phyloP scores from a whole-genome alignment of 2,329 filamentous ascomycete species.

The Alternaria sp. region DNA sequence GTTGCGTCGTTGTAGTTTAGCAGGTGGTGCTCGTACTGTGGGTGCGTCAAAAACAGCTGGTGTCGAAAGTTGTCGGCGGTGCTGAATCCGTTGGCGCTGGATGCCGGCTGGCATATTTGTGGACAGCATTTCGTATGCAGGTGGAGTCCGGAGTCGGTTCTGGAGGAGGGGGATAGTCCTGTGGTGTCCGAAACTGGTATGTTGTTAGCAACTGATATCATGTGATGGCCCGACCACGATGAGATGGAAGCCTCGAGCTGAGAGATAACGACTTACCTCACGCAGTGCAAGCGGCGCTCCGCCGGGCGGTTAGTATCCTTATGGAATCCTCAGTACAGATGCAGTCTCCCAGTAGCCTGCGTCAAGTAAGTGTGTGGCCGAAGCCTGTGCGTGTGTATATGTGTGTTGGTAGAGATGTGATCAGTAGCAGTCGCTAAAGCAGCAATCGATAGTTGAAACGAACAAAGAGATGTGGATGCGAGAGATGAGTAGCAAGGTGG shows the following conservation, averaged over 20 bases:
- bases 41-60: slow-evolving; percentile 77
- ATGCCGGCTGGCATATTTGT: slow-evolving; percentile 71
- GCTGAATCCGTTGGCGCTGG: slow-evolving; percentile 75
- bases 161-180: slow-evolving; percentile 45
- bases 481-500: slow-evolving; percentile 29
- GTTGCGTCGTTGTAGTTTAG: slow-evolving; percentile 64
- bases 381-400: slow-evolving; percentile 33
- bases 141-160: slow-evolving; percentile 68
- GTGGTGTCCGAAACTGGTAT: slow-evolving; percentile 48
- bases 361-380: slow-evolving; percentile 46
- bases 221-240: not conserved
- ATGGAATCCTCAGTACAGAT: slow-evolving; percentile 53
- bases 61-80: slow-evolving; percentile 88
- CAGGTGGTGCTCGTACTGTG: slow-evolving; percentile 71
- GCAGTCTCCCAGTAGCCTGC: slow-evolving; percentile 48
- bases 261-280: slow-evolving; percentile 64
- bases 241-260: not conserved
- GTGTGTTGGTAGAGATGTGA: slow-evolving; percentile 9
- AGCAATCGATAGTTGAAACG: slow-evolving; percentile 24
- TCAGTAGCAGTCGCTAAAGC: slow-evolving; percentile 14
- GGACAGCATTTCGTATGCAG: slow-evolving; percentile 80
- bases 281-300: slow-evolving; percentile 80
- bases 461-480: slow-evolving; percentile 29
- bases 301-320: slow-evolving; percentile 68
- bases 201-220: slow-evolving; percentile 27